Evolutionary conservation across 169 alveolate genomes (phyloP).

Genomic region (Plasmodium adleri): DNA sequence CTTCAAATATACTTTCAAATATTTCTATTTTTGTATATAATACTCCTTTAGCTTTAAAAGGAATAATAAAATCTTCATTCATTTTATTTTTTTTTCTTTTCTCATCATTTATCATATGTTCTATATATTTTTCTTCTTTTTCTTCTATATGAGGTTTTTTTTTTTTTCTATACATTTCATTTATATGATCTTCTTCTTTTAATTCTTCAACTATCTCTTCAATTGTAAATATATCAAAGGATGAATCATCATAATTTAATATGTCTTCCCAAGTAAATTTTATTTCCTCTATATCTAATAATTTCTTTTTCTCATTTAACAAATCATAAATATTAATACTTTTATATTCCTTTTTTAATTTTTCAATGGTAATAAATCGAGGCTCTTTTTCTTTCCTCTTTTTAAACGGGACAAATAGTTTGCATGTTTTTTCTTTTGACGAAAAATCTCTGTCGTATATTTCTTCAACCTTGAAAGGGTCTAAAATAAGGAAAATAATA

Average conservation of each 20-base stretch:
- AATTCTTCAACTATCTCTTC: conserved; percentile 70
- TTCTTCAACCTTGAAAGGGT: conserved; percentile 57
- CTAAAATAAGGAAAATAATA: conserved; percentile 1
- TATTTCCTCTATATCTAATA: conserved; percentile 48
- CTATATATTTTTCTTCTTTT: background rate
- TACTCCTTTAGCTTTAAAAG: conserved; percentile 77
- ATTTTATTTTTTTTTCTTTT: conserved; percentile 1
- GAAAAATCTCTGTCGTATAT: conserved; percentile 55
- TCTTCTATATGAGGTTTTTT: conserved; percentile 10
- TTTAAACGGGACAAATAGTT: conserved; percentile 65
- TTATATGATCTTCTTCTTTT: conserved; percentile 51
- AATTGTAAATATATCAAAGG: conserved; percentile 69
- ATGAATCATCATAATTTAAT: conserved; percentile 68
- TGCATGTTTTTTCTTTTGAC: conserved; percentile 72
- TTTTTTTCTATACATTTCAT: conserved; percentile 7
- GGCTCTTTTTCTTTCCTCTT: conserved; percentile 66
- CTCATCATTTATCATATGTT: conserved; percentile 1
- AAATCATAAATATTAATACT: conserved; percentile 65
- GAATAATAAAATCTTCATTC: conserved; percentile 34
- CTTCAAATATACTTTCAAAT: conserved; percentile 70
- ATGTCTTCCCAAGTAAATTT: conserved; percentile 69
- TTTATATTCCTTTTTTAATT: conserved; percentile 60
- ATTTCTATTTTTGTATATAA: conserved; percentile 16
- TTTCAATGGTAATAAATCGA: conserved; percentile 72
- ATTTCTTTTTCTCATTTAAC: conserved; percentile 54